Conservation (phyloP, 176 grass and related monocot species). For the Aegilops umbellulata region DNA sequence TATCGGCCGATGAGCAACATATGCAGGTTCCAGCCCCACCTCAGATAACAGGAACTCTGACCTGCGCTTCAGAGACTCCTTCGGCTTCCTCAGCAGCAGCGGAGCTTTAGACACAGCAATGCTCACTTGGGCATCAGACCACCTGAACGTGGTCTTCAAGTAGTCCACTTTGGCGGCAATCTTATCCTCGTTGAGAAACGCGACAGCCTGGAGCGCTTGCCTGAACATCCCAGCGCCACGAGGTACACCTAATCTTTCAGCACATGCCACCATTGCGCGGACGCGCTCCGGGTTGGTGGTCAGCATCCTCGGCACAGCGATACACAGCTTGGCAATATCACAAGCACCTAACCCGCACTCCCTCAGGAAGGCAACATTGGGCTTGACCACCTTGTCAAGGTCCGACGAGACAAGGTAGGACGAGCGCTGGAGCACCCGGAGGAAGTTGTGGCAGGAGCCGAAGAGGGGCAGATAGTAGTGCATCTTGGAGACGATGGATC, state of each 20-base stretch:
- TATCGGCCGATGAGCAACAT: not conserved
- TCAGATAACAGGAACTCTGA: not conserved
- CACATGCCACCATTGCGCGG: too few species aligned
- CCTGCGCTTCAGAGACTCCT: not conserved
- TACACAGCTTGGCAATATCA: too few species aligned
- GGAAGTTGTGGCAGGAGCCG: not conserved
- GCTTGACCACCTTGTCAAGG: too few species aligned
- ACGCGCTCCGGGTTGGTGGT: too few species aligned
- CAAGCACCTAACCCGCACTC: too few species aligned
- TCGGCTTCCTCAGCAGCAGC: not conserved
- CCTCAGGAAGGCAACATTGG: too few species aligned
- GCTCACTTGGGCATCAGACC: not conserved
- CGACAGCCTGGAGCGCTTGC: not conserved
- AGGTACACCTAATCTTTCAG: not conserved
- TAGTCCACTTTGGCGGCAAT: not conserved
- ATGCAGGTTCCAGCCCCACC: not conserved
- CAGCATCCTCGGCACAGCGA: too few species aligned
- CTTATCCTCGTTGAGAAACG: not conserved
- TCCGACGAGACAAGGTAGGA: not conserved
- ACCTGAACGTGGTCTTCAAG: not conserved
- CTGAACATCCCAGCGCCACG: not conserved
- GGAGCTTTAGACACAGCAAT: not conserved
- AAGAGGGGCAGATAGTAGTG: not conserved
- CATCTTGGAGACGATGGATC: not conserved
- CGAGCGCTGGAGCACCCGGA: not conserved